Evolutionary conservation across 768 basidiomycete genomes (phyloP).

Genomic region (Lactifluus piperatus): DNA sequence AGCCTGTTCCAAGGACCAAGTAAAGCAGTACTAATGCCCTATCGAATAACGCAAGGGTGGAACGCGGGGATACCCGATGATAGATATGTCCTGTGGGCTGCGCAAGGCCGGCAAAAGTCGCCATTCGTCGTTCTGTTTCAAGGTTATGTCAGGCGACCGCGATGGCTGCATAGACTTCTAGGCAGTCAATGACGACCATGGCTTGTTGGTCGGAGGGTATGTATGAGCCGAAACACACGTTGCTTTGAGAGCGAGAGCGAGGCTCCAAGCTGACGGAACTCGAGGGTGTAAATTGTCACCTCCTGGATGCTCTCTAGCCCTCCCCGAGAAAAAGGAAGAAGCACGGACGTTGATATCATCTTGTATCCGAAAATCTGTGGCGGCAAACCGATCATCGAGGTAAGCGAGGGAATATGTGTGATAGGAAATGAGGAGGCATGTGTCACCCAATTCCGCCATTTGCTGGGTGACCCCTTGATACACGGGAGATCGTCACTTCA

Average conservation of each 20-base stretch:
- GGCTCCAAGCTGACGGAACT: background rate
- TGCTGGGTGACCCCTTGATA: constrained; percentile 22
- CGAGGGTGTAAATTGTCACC: constrained; percentile 27
- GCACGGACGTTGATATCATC: constrained; percentile 23
- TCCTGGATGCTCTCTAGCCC: constrained; percentile 31
- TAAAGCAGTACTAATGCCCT: background rate
- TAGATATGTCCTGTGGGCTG: background rate
- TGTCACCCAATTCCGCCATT: constrained; percentile 38
- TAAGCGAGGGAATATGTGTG: constrained; percentile 42
- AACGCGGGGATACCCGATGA: background rate
- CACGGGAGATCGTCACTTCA: constrained; percentile 34
- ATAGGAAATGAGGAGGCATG: constrained; percentile 28
- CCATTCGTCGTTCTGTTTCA: background rate
- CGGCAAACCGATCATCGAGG: constrained; percentile 41
- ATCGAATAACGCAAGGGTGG: background rate
- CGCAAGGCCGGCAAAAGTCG: background rate
- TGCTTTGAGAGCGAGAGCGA: background rate
- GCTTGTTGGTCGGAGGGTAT: constrained; percentile 22
- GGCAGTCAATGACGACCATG: constrained; percentile 23
- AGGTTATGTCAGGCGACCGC: constrained; percentile 33
- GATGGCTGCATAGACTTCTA: constrained; percentile 39
- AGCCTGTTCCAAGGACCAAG: background rate
- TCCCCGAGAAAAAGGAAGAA: too few relatives aligned
- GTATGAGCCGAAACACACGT: background rate
- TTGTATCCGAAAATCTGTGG: constrained; percentile 17